Evolutionary conservation across 805 yeast genomes (phyloP).

Genomic region (Metschnikowia lochheadii): DNA sequence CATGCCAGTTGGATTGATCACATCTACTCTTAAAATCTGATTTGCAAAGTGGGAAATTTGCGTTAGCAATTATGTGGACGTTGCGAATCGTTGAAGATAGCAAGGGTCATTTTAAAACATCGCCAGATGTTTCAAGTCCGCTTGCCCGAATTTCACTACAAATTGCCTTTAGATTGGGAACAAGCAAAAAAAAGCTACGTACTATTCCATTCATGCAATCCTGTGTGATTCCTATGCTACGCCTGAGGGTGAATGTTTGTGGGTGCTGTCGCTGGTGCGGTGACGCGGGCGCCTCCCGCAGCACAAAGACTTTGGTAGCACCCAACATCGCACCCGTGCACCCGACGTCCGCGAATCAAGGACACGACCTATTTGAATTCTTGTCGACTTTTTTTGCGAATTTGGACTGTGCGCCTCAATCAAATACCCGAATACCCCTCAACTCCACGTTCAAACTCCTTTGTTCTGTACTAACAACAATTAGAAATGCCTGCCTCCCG

Average conservation of each 20-base stretch:
- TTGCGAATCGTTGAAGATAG: not conserved
- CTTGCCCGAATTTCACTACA: not conserved
- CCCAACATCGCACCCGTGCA: slow-evolving; percentile 15
- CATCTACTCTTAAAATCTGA: not conserved
- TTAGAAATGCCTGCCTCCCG: slow-evolving; percentile 70
- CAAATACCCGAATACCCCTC: slow-evolving; percentile 1
- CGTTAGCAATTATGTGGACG: not conserved
- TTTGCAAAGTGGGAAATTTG: not conserved
- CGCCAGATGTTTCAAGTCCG: not conserved
- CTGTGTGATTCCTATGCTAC: not conserved
- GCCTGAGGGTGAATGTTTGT: not conserved
- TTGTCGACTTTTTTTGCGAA: slow-evolving; percentile 18
- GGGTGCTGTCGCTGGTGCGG: slow-evolving; percentile 1
- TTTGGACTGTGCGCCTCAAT: slow-evolving; percentile 2
- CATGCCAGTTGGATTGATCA: not conserved
- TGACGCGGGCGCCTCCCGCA: slow-evolving; percentile 1
- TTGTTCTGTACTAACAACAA: slow-evolving; percentile 14
- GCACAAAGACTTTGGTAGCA: slow-evolving; percentile 1
- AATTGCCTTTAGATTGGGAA: not conserved
- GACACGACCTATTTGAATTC: slow-evolving; percentile 19
- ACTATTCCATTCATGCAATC: not conserved
- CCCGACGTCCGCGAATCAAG: slow-evolving; percentile 18
- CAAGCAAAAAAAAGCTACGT: not conserved
- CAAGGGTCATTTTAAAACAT: not conserved
- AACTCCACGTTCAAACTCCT: slow-evolving; percentile 1